These are phyloP conservation scores for Tagetes erecta DNA, from an alignment of 129 eudicot species.

Conservation along the genomic window DNA sequence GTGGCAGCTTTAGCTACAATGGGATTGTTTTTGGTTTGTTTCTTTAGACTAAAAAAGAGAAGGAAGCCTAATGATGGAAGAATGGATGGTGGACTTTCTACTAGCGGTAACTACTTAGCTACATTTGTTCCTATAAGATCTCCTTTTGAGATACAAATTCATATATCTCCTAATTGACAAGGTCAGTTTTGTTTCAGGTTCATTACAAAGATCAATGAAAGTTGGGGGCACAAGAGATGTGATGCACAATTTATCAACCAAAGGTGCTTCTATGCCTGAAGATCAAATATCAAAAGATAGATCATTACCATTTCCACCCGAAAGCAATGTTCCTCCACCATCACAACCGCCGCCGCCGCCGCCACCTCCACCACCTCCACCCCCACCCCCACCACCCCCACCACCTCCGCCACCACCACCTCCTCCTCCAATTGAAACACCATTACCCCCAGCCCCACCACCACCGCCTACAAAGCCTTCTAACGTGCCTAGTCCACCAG, in stretches of 20 bases:
- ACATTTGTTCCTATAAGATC: background rate
- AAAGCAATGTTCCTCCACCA: conserved; percentile 1
- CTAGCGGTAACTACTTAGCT: conserved; percentile 28
- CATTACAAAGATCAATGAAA: conserved; percentile 25
- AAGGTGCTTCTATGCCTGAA: conserved; percentile 23
- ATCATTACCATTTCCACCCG: conserved; percentile 18
- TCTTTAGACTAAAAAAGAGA: conserved; percentile 26
- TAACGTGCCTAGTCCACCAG: conserved; percentile 65
- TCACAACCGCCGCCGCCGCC: background rate
- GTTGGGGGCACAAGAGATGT: conserved; percentile 6
- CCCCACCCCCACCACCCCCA: conserved; percentile 15
- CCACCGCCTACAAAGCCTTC: conserved; percentile 57
- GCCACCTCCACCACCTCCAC: background rate
- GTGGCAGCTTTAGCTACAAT: conserved; percentile 36
- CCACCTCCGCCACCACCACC: conserved; percentile 36
- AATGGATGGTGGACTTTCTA: conserved; percentile 14
- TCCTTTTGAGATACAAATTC: background rate
- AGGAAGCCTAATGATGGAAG: conserved; percentile 17
- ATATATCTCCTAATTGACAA: background rate
- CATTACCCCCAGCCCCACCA: conserved; percentile 47
- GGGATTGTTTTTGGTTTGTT: conserved; percentile 28
- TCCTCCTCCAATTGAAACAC: conserved; percentile 43
- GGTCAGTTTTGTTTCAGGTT: conserved; percentile 3
- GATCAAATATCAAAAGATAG: conserved; percentile 24
- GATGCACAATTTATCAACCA: conserved; percentile 15